Evolutionary conservation across 179 eudicot genomes (phyloP), one percentile per base, ranked within the genome.

Genomic region (Beta macrorhiza): DNA sequence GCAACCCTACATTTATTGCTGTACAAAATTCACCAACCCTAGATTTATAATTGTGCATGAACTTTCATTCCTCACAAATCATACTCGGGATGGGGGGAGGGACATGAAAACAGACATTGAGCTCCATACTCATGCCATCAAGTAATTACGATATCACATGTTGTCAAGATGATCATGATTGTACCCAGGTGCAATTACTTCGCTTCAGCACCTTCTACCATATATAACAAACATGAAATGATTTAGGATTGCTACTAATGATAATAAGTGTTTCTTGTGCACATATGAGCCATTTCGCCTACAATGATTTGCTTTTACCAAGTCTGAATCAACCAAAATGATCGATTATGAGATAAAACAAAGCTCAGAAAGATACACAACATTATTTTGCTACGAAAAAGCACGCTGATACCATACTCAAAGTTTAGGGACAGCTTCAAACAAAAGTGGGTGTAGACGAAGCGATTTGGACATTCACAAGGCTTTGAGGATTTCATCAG

Each of bases 401-500:
- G 29, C 53, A 67, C 79, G 20, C 78, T 15, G 13, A 10, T 19
- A 61, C 67, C 7, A 11, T 63, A 22, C 22, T 20, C 13, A 13
- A 15, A 3, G 45, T 65, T 67, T 44, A 78, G 17, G 7, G 61
- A 19, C 62, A 75, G 42, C 75, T 49, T n/a, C 82, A 63, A 74
- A 63, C 67, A 22, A n/a, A 77, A 71, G 45, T 32, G 51, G 29
- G 61, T 67, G 63, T 25, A 17, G 67, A 56, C 47, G 51, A 70
- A 8, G 67, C 17, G 72, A 76, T 22, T 37, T 7, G 72, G 47
- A 29, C 67, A 56, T 79, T 88, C 63, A 88, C 72, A 92, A 87
- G 80, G 98, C 94, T 85, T 90, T 90, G 78, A 94, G 87, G 79
- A 94, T 91, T 6, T 93, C 96, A 53, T 94, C 98, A 51, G 93